Evolutionary conservation across 1,284 basidiomycete genomes (phyloP).

Genomic region (Heterobasidion occidentale): DNA sequence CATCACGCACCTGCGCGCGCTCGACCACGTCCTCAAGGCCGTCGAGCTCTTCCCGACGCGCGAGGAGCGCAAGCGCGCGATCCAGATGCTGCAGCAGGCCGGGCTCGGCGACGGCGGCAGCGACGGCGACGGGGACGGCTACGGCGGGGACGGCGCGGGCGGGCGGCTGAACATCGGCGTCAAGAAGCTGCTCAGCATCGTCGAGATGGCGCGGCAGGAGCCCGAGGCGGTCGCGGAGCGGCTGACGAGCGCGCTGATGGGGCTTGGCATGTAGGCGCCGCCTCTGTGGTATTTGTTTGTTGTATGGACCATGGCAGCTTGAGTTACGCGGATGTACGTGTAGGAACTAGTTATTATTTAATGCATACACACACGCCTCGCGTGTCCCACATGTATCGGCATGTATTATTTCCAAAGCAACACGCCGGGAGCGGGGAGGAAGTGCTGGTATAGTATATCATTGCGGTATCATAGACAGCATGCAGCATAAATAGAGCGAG

Average conservation of each 20-base stretch:
- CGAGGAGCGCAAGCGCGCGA: slow-evolving; percentile 51
- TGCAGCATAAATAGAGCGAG: neutral
- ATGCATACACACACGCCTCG: too few relatives aligned
- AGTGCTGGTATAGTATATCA: neutral
- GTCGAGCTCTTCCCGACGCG: slow-evolving; percentile 70
- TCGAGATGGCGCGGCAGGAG: slow-evolving; percentile 97
- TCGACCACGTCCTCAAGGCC: slow-evolving; percentile 80
- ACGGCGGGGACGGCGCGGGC: slow-evolving; percentile 17
- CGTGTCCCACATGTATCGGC: too few relatives aligned
- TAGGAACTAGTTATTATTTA: neutral
- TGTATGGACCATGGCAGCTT: neutral
- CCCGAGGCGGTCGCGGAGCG: slow-evolving; percentile 74
- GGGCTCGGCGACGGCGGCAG: slow-evolving; percentile 43
- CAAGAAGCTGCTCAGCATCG: slow-evolving; percentile 87
- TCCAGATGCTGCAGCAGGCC: slow-evolving; percentile 68
- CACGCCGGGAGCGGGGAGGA: neutral
- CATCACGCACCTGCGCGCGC: slow-evolving; percentile 63
- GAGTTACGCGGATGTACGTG: neutral
- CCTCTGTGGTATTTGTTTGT: neutral
- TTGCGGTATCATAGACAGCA: neutral
- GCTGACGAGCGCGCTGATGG: slow-evolving; percentile 64
- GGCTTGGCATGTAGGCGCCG: slow-evolving; percentile 36
- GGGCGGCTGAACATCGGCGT: slow-evolving; percentile 75
- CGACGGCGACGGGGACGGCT: slow-evolving; percentile 18
- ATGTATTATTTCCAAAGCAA: neutral